A percentile compares a stretch with the other conserved stretches of the same genome.
These are phyloP conservation scores for Schizosaccharomyces versatilis DNA, from an alignment of 1,139 yeast species.

Conservation along the genomic window DNA sequence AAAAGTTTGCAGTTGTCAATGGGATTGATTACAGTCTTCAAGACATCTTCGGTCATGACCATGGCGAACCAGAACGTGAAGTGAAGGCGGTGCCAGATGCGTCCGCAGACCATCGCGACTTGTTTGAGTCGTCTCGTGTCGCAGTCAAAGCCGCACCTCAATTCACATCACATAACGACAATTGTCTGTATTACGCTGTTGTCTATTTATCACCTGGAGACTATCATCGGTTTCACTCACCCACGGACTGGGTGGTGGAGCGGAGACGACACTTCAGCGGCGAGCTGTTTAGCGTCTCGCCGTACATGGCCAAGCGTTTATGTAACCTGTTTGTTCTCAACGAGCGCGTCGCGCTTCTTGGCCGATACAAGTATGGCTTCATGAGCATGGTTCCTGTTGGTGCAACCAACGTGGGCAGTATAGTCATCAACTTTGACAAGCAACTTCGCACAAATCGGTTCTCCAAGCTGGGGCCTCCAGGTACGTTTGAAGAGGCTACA, in stretches of 20 bases:
- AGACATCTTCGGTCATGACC: conserved; percentile 36
- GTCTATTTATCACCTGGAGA: conserved; percentile 96
- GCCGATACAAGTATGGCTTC: conserved; percentile 92
- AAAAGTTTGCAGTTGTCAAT: conserved; percentile 53
- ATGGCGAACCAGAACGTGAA: conserved; percentile 14
- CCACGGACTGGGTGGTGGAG: conserved; percentile 88
- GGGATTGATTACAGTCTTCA: conserved; percentile 56
- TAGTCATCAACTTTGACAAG: conserved; percentile 75
- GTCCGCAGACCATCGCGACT: conserved; percentile 1
- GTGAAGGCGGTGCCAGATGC: conserved; percentile 11
- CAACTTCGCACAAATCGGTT: conserved; percentile 65
- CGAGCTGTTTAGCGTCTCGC: conserved; percentile 86
- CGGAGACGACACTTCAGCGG: conserved; percentile 90
- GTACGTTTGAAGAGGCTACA: conserved; percentile 67
- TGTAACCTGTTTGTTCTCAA: conserved; percentile 75
- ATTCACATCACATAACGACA: neutral
- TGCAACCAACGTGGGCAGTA: conserved; percentile 95
- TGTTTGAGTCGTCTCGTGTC: neutral
- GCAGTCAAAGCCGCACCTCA: neutral
- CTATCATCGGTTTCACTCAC: conserved; percentile 92
- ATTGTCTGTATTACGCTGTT: conserved; percentile 52
- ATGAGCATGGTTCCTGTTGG: conserved; percentile 98
- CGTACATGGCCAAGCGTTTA: conserved; percentile 74
- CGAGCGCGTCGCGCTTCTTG: conserved; percentile 85
- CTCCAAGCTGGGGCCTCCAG: conserved; percentile 25